Base-by-base conservation (phyloP, 2,329 filamentous ascomycete genomes). In the Calonectria pseudoreteaudii region DNA sequence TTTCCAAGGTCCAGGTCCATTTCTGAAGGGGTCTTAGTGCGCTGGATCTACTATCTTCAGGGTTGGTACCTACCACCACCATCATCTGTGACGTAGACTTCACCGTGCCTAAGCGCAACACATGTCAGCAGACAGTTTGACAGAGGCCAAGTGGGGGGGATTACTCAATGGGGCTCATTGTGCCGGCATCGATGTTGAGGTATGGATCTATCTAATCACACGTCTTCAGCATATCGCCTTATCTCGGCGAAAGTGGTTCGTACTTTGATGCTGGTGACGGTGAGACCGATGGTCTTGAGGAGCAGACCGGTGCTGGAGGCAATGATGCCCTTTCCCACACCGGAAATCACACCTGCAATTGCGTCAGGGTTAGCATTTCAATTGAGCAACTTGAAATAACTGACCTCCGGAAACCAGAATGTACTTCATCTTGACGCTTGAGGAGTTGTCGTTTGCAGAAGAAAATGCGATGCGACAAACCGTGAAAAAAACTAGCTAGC, bases 1-100 rank as follows among this genome's bases (percentile, higher is more conserved):
- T 91, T 90, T 31, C 90, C 90, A 58, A 91, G 85, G 79, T 91
- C 90, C 20, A 90, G 81, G 79, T 90, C 89, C 56, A 83, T 84
- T 80, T 88, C 79, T 72, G 67, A 53, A 13, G 34, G 34, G 26
- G 14, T 65, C 60, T 65, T 65, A 65, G 60, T 31, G 18, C 26
- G 49, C 60, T 34, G 41, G 34, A 49, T 65, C 23, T 41, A 5
- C 20, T 16, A 13, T 28, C 14, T 16, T 41, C 34, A 56, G 36
- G 14, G 8, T 28, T 65, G 28, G 41, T 36, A 62, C 56, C 20
- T 62, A 65, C 60, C 38, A 31, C 38, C 60, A 9, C 60, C 60
- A 14, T 49, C 60, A 65, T 65, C 60, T 49, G 41, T 65, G 34
- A 65, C 38, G 41, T 49, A 65, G 38, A 47, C 60, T 49, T 49